Evolutionary conservation across 148 eudicot genomes (phyloP).

Genomic region (Rhododendron henanense): DNA sequence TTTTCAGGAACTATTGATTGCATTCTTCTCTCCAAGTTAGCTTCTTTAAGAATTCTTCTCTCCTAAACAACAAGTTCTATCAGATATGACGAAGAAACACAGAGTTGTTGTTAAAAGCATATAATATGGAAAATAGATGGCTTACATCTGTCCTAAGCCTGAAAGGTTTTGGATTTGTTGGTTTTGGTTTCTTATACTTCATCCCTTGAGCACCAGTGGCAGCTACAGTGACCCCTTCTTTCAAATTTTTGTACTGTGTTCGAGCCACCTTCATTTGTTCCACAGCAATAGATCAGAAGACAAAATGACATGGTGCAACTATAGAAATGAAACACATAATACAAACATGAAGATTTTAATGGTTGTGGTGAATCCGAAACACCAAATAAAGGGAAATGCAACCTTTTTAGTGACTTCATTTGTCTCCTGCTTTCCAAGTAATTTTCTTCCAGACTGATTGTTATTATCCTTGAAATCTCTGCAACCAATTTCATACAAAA

Average conservation of each 20-base stretch:
- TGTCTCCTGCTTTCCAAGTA: slow-evolving; percentile 23
- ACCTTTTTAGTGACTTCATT: slow-evolving; percentile 41
- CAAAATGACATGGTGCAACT: not conserved
- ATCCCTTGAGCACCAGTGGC: slow-evolving; percentile 30
- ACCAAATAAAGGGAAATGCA: not conserved
- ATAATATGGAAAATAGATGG: not conserved
- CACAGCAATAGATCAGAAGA: not conserved
- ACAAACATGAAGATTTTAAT: not conserved
- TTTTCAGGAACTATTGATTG: slow-evolving; percentile 20
- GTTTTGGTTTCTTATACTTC: slow-evolving; percentile 68
- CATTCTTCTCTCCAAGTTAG: slow-evolving; percentile 56
- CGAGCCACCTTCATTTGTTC: slow-evolving; percentile 30
- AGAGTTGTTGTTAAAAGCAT: not conserved
- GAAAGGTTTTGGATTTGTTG: slow-evolving; percentile 85
- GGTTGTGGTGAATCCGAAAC: not conserved
- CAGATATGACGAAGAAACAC: not conserved
- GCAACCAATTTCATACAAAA: slow-evolving; percentile 11
- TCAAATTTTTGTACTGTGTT: slow-evolving; percentile 29
- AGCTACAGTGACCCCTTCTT: slow-evolving; percentile 33
- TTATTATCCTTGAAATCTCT: slow-evolving; percentile 26
- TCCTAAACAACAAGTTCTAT: slow-evolving; percentile 45
- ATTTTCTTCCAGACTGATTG: slow-evolving; percentile 28
- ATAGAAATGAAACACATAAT: not conserved
- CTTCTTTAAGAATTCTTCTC: slow-evolving; percentile 85
- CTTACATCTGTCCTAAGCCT: slow-evolving; percentile 91